These are phyloP conservation scores for Mycena sp. DNA, from an alignment of 1,284 basidiomycete genomes.

Conservation along the genomic window DNA sequence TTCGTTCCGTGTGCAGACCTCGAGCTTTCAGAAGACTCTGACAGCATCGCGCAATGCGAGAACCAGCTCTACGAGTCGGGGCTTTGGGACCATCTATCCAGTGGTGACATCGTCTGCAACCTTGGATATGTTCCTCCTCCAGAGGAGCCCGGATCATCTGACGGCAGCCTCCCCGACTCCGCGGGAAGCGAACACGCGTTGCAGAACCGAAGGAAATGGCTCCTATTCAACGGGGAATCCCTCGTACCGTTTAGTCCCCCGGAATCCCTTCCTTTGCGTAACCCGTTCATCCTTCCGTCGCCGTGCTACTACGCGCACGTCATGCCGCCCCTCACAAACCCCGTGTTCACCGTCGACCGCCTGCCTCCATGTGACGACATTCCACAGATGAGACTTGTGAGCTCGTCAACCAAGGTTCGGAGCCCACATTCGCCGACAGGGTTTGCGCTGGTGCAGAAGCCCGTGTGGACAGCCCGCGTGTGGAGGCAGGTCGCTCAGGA, in stretches of 20 bases:
- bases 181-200: constrained; percentile 23
- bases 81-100: constrained; percentile 75
- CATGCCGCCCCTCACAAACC: constrained; percentile 58
- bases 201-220: constrained; percentile 57
- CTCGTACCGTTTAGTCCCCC: constrained; percentile 68
- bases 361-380: constrained; percentile 50
- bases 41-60: constrained; percentile 62
- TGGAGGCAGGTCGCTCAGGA: constrained; percentile 41
- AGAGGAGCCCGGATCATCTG: constrained; percentile 42
- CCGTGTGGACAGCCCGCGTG: constrained; percentile 69
- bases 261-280: constrained; percentile 58
- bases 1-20: constrained; percentile 75
- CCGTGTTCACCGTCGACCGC: constrained; percentile 54
- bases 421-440: constrained; percentile 69
- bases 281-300: constrained; percentile 69
- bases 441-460: constrained; percentile 62
- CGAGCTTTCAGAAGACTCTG: constrained; percentile 49
- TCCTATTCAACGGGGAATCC: constrained; percentile 70
- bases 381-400: constrained; percentile 56
- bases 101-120: constrained; percentile 81
- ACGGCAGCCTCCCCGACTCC: constrained; percentile 34
- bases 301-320: constrained; percentile 80
- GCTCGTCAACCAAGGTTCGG: constrained; percentile 53
- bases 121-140: constrained; percentile 72
- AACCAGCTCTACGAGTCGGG: constrained; percentile 68